These are phyloP conservation scores for Hypoxylon lienhwacheense DNA, from an alignment of 495 filamentous ascomycete genomes.

Conservation along the genomic window DNA sequence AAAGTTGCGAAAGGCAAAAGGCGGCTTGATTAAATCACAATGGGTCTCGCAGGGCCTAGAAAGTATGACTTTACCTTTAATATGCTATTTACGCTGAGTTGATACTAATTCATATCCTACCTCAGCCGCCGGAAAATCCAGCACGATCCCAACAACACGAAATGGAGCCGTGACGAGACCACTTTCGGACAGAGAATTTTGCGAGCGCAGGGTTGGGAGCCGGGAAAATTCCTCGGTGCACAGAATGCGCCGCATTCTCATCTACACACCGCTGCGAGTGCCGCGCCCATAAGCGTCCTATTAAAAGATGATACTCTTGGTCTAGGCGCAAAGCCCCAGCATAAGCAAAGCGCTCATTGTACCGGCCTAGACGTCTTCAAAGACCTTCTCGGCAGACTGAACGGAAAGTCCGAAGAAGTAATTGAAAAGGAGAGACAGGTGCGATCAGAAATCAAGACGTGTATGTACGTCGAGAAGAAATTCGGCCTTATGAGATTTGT, in stretches of 20 bases:
- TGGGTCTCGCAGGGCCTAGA: slow-evolving; percentile 74
- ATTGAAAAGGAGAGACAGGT: slow-evolving; percentile 65
- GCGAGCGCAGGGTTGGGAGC: slow-evolving; percentile 84
- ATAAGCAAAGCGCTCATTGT: slow-evolving; percentile 68
- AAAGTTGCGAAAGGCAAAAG: background rate
- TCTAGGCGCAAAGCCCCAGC: slow-evolving; percentile 69
- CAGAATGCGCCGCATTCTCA: slow-evolving; percentile 70
- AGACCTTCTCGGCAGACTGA: slow-evolving; percentile 80
- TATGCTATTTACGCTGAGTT: background rate
- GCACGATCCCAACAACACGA: slow-evolving; percentile 89
- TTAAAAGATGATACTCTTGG: slow-evolving; percentile 90
- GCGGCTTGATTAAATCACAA: slow-evolving; percentile 41
- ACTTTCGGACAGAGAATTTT: slow-evolving; percentile 87
- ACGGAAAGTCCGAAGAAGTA: slow-evolving; percentile 75
- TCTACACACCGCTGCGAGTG: slow-evolving; percentile 72
- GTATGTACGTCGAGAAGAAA: slow-evolving; percentile 66
- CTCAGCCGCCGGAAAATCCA: slow-evolving; percentile 78
- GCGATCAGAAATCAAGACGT: slow-evolving; percentile 64
- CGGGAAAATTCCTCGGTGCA: slow-evolving; percentile 77
- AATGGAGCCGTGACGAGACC: slow-evolving; percentile 79
- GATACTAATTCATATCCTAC: slow-evolving; percentile 23
- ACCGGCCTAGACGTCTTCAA: slow-evolving; percentile 83
- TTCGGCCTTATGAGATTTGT: slow-evolving; percentile 80
- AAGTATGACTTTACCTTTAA: slow-evolving; percentile 55
- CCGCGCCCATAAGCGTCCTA: slow-evolving; percentile 74